These are phyloP conservation scores for Trichoderma aggressivum DNA, from an alignment of 2,329 filamentous ascomycete genomes.

Conservation along the genomic window DNA sequence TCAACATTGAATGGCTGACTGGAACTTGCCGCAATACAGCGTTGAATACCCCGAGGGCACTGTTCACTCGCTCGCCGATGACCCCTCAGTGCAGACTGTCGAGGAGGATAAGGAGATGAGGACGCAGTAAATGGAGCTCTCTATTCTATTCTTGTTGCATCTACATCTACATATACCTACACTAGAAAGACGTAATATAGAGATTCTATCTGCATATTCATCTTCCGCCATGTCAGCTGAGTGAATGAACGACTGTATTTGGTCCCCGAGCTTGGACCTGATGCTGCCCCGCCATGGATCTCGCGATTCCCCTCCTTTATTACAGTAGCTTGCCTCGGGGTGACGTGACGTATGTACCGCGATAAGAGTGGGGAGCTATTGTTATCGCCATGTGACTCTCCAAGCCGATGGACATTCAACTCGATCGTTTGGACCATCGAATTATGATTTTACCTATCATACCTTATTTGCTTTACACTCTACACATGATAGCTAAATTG, in stretches of 20 bases:
- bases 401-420: background rate
- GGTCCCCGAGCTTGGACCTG: background rate
- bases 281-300: constrained; percentile 7
- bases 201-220: background rate
- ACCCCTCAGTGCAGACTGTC: constrained; percentile 70
- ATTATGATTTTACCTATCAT: background rate
- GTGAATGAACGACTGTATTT: background rate
- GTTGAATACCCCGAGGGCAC: constrained; percentile 68
- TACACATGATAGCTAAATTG: background rate
- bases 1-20: background rate
- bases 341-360: constrained; percentile 14
- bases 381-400: background rate
- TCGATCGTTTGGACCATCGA: background rate
- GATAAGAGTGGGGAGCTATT: constrained; percentile 3
- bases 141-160: background rate
- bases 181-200: background rate
- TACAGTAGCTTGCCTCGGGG: background rate
- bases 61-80: constrained; percentile 61
- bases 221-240: background rate
- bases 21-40: constrained; percentile 45
- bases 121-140: constrained; percentile 57
- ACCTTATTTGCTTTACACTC: background rate
- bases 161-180: background rate
- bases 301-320: constrained; percentile 2
- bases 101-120: constrained; percentile 69